phyloP scores from a whole-genome alignment of 805 yeast genomes.

The Starmerella davenportii region DNA sequence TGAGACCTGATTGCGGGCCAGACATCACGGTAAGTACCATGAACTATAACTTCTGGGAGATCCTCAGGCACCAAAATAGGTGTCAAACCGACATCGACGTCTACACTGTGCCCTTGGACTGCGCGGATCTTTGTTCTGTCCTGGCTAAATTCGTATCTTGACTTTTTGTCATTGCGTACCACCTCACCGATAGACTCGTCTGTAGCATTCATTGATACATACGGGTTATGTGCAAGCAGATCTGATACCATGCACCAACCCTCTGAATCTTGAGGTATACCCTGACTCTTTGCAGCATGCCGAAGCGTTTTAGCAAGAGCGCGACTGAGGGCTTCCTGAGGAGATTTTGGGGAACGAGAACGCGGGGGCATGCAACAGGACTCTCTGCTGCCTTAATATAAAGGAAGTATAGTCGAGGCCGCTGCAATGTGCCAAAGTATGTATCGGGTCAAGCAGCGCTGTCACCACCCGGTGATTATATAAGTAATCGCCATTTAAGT shows the following conservation, averaged over 20 bases:
- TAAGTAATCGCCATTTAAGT: no score
- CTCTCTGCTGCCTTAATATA: no score
- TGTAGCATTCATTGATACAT: constrained; percentile 40
- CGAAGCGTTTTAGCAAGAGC: constrained; percentile 58
- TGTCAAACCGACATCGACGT: constrained; percentile 28
- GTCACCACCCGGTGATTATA: no score
- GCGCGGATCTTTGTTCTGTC: constrained; percentile 44
- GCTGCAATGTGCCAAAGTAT: no score
- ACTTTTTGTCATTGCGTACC: constrained; percentile 50
- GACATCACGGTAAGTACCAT: constrained; percentile 51
- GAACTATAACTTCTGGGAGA: constrained; percentile 45
- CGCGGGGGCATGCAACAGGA: constrained; percentile 4
- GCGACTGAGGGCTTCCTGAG: constrained; percentile 32
- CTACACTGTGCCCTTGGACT: constrained; percentile 77
- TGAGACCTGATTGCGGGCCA: constrained; percentile 33
- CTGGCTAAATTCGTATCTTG: constrained; percentile 39
- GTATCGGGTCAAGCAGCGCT: no score
- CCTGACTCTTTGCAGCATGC: constrained; percentile 67
- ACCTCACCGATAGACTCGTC: constrained; percentile 39
- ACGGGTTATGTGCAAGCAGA: constrained; percentile 37
- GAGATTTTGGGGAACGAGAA: constrained; percentile 6
- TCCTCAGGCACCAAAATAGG: constrained; percentile 24
- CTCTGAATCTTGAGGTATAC: constrained; percentile 39
- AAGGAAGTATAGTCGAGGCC: no score
- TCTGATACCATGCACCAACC: constrained; percentile 48